Conservation (phyloP, 371 early-diverging fungal species). For the Aphelidium insulamus region DNA sequence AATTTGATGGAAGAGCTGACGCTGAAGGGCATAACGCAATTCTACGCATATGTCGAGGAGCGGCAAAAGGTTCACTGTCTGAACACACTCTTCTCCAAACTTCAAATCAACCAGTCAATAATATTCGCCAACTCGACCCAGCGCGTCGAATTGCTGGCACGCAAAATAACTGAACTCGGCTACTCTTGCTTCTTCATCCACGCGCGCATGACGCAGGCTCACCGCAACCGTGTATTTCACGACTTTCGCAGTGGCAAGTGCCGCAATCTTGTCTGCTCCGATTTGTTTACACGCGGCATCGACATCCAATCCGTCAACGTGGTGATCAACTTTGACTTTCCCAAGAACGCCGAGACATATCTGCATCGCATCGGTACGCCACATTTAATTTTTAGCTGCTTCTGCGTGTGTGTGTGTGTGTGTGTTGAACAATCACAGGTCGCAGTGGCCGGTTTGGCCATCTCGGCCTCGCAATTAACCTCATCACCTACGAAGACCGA, state of each 20-base stretch:
- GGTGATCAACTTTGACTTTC: conserved; percentile 99
- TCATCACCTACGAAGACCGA: conserved; percentile 90
- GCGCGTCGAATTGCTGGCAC: conserved; percentile 90
- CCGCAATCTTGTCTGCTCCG: conserved; percentile 88
- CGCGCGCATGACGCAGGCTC: conserved; percentile 90
- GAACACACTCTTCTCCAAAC: conserved; percentile 10
- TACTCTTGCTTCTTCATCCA: conserved; percentile 97
- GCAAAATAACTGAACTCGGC: conserved; percentile 94
- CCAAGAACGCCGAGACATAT: conserved; percentile 96
- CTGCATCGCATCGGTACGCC: conserved; percentile 96
- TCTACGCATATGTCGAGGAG: conserved; percentile 95
- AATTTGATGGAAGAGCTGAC: conserved; percentile 98
- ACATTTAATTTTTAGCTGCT: too few species aligned
- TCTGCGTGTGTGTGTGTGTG: too few species aligned
- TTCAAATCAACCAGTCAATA: conserved; percentile 97
- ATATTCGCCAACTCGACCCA: conserved; percentile 97
- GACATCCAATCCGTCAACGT: conserved; percentile 98
- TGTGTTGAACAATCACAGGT: too few species aligned
- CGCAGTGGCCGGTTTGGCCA: conserved; percentile 94
- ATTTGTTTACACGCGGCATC: conserved; percentile 95
- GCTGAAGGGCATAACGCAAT: conserved; percentile 91
- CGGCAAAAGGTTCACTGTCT: conserved; percentile 88
- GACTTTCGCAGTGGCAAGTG: conserved; percentile 92
- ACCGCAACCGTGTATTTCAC: conserved; percentile 95
- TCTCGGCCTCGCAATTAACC: conserved; percentile 87